Evolutionary conservation across 352 stramenopile species (phyloP), one percentile per base, ranked within the genome.

Genomic region (Pythium folliculosum): DNA sequence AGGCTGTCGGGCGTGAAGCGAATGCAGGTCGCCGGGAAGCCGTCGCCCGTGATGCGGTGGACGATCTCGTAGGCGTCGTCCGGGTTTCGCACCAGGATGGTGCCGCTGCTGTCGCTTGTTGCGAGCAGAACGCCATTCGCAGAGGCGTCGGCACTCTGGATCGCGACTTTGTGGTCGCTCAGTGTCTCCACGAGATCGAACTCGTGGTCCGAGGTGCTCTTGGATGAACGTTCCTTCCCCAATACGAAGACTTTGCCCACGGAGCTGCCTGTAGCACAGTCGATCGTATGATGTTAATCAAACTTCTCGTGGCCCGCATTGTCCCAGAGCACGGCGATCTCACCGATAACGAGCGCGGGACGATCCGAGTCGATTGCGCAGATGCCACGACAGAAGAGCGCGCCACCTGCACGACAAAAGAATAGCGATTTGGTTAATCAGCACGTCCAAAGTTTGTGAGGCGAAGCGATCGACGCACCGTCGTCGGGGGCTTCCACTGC

Each of bases 101-200:
- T 73, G 30, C 84, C 84, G 32, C 63, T 80, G 63, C 78, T 77
- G 66, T 94, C 86, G 58, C 77, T 80, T 57, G 78, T 91, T 7
- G 79, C 83, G 13, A 91, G 40, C 19, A 88, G 19, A 19, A 54
- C 53, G 16, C 77, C 78, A 27, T 77, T 71, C 0, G 55, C 25
- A 4, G 77, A 78, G 50, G 74, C 78, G 35, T 91, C 85, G 47
- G 89, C 67, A n/a, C 77, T 86, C 27, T 73, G 82, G 57, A 91
- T 87, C 12, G 81, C 60, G 16, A 84, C 70, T 19, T 81, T 78
- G 56, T 91, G 82, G 25, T 80, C 78, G 4, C 57, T 48, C 8
- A 92, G 67, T 23, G 78, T 91, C 73, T 86, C 76, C 37, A 84
- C 69, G 51, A 92, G 72, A 22, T 88, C 78, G 49, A 93, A 91